Conservation (phyloP, 495 filamentous ascomycete genomes). For the Aspergillus panamensis region DNA sequence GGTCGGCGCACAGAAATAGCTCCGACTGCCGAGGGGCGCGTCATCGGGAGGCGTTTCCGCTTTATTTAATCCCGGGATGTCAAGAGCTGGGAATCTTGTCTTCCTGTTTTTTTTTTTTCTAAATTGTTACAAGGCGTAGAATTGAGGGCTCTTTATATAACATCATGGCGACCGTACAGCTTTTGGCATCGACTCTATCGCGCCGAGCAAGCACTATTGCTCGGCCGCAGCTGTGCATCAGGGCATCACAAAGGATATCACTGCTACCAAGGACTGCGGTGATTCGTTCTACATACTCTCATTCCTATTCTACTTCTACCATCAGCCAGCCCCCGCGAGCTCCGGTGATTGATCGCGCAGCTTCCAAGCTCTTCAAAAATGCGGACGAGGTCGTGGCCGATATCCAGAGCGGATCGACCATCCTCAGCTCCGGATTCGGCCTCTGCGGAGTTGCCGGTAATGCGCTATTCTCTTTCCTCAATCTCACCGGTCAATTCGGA, state of each 20-base stretch:
- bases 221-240: conserved; percentile 27
- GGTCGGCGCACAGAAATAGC: conserved; percentile 43
- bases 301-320: conserved; percentile 29
- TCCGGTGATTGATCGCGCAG: conserved; percentile 36
- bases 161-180: conserved; percentile 31
- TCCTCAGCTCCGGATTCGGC: conserved; percentile 82
- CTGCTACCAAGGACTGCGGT: conserved; percentile 16
- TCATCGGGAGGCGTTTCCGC: conserved; percentile 3
- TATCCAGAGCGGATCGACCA: conserved; percentile 66
- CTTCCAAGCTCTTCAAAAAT: conserved; percentile 66
- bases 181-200: conserved; percentile 29
- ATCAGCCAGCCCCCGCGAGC: conserved; percentile 15
- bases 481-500: background rate
- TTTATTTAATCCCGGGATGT: conserved; percentile 1
- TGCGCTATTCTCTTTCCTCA: background rate
- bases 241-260: conserved; percentile 20
- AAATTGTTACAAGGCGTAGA: background rate
- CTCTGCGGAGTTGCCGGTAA: conserved; percentile 77
- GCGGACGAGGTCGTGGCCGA: conserved; percentile 71
- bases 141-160: background rate
- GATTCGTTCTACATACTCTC: conserved; percentile 14
- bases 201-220: conserved; percentile 27
- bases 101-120: background rate
- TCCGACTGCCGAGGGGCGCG: conserved; percentile 26
- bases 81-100: background rate